Conservation (phyloP, 257 asterid genomes). For the Solanum bulbocastanum region DNA sequence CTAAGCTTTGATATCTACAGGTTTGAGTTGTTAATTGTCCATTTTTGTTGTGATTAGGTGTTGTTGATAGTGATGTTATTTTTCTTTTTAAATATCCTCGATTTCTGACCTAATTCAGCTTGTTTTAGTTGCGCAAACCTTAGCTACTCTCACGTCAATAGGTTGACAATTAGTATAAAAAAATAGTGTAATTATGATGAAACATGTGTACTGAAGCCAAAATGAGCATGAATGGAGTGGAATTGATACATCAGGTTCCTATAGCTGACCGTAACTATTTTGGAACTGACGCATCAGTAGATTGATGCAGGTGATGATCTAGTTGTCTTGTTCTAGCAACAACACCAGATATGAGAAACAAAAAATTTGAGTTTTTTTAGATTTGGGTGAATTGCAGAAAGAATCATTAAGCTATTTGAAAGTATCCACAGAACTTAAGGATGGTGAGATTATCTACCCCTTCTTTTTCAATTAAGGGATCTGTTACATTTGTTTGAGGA, state of each 20-base stretch:
- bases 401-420: not conserved
- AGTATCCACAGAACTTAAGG: not conserved
- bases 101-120: not conserved
- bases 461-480: not conserved
- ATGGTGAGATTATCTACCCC: not conserved
- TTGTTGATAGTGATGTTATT: not conserved
- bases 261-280: not conserved
- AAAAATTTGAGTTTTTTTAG: not conserved
- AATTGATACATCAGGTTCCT: not conserved
- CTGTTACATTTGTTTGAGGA: not conserved
- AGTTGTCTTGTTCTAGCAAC: not conserved
- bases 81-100: not conserved
- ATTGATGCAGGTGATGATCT: not conserved
- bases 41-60: not conserved
- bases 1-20: constrained; percentile 81
- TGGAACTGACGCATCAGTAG: not conserved
- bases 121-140: not conserved
- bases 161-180: not conserved
- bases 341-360: not conserved
- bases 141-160: not conserved
- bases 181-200: not conserved
- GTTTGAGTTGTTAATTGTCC: constrained; percentile 13
- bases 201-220: not conserved
- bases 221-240: not conserved
- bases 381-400: not conserved